These are phyloP conservation scores for Pleurotus djamor DNA, from an alignment of 768 basidiomycete species.

Conservation along the genomic window DNA sequence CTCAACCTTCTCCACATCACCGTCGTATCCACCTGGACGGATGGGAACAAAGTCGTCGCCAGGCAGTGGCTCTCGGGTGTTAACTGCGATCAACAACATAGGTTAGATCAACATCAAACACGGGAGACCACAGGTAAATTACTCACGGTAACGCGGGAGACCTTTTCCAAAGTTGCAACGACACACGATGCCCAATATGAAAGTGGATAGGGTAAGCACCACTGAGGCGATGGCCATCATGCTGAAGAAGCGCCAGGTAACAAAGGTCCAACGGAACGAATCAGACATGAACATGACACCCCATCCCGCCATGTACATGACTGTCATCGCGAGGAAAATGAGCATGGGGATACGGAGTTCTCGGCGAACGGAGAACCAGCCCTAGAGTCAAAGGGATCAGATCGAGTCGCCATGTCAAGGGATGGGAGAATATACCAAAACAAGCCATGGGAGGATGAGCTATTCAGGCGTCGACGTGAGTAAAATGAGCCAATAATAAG, in stretches of 20 bases:
- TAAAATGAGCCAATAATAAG: not conserved
- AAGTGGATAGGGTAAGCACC: conserved; percentile 48
- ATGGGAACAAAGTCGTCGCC: conserved; percentile 23
- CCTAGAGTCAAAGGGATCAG: conserved; percentile 31
- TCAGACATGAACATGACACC: conserved; percentile 69
- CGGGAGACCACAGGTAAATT: not conserved
- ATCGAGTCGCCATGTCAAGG: not conserved
- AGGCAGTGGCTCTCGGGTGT: conserved; percentile 47
- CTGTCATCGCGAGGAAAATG: conserved; percentile 58
- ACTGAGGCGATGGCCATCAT: conserved; percentile 60
- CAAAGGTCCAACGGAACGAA: conserved; percentile 76
- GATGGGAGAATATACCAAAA: conserved; percentile 32
- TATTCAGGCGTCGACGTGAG: conserved; percentile 19
- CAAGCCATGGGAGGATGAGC: conserved; percentile 72
- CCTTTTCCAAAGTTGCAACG: conserved; percentile 79
- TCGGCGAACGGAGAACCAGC: conserved; percentile 74
- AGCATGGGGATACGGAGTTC: conserved; percentile 61
- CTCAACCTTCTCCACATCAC: conserved; percentile 55
- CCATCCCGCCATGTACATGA: conserved; percentile 68
- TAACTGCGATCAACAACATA: conserved; percentile 36
- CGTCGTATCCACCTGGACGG: conserved; percentile 28
- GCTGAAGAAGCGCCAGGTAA: conserved; percentile 73
- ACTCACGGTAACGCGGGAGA: conserved; percentile 62
- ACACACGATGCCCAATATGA: conserved; percentile 65
- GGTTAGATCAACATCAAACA: conserved; percentile 10